A percentile compares a stretch with the other conserved stretches of the same genome.
phyloP scores from a whole-genome alignment of 139 green algal genomes.

The Zygnema cylindricum region DNA sequence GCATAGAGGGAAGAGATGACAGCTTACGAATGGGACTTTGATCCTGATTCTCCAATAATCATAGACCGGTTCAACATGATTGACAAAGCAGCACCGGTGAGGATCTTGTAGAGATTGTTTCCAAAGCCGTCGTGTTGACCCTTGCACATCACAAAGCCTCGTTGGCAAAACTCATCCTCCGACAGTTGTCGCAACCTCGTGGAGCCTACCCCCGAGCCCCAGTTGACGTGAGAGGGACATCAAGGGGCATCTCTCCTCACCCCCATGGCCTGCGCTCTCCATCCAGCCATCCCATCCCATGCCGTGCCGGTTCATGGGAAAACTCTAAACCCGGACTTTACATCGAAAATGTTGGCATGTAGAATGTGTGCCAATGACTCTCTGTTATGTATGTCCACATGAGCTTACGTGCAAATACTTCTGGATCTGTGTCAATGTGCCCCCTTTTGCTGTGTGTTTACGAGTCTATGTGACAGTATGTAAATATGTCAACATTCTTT shows the following conservation, averaged over 20 bases:
- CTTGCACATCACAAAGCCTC: slow-evolving; percentile 32
- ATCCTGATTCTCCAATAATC: slow-evolving; percentile 19
- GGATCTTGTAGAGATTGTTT: slow-evolving; percentile 52
- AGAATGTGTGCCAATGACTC: too few relatives aligned
- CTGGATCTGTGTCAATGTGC: too few relatives aligned
- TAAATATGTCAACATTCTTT: too few relatives aligned
- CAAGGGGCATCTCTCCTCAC: background rate
- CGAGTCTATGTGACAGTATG: too few relatives aligned
- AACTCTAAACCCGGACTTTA: background rate
- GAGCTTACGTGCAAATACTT: too few relatives aligned
- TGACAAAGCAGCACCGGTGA: slow-evolving; percentile 22
- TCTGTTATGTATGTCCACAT: too few relatives aligned
- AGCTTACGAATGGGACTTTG: background rate
- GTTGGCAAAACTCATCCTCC: slow-evolving; percentile 27
- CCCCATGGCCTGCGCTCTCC: background rate
- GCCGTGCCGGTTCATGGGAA: too few relatives aligned
- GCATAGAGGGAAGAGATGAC: too few relatives aligned
- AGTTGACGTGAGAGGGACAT: background rate
- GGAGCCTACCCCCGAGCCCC: slow-evolving; percentile 10
- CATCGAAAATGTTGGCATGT: too few relatives aligned
- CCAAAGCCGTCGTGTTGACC: slow-evolving; percentile 37
- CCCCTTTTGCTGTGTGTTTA: too few relatives aligned
- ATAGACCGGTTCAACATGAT: slow-evolving; percentile 46
- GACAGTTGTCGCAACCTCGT: slow-evolving; percentile 21
- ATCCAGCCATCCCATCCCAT: background rate